phyloP scores from a whole-genome alignment of 1,139 yeast species.

The Tardiomyces blankii region DNA sequence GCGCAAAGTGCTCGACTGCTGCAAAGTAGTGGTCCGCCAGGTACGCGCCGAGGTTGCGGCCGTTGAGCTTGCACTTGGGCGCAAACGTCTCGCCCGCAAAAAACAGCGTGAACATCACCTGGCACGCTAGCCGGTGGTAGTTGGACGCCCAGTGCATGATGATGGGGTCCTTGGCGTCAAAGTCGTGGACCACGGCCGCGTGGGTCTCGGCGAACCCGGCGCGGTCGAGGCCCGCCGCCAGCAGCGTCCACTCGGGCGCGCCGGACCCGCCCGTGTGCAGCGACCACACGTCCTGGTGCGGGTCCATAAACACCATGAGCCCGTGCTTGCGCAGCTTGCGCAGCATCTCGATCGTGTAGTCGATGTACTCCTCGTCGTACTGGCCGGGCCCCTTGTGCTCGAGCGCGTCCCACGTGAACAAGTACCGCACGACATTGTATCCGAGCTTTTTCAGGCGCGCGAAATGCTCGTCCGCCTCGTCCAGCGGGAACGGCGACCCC shows the following conservation, averaged over 20 bases:
- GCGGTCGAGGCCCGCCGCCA: slow-evolving; percentile 79
- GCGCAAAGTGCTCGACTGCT: slow-evolving; percentile 47
- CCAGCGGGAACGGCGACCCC: slow-evolving; percentile 66
- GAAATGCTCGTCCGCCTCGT: slow-evolving; percentile 60
- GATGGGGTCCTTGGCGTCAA: slow-evolving; percentile 6
- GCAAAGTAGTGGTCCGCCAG: slow-evolving; percentile 53
- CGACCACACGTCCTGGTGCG: slow-evolving; percentile 93
- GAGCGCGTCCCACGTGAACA: slow-evolving; percentile 86
- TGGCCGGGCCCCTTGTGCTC: slow-evolving; percentile 83
- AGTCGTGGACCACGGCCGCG: slow-evolving; percentile 13
- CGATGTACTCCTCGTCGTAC: slow-evolving; percentile 69
- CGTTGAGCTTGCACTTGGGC: slow-evolving; percentile 61
- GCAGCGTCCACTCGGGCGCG: slow-evolving; percentile 85
- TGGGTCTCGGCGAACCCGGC: slow-evolving; percentile 36
- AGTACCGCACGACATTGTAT: slow-evolving; percentile 54
- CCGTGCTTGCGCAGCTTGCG: slow-evolving; percentile 52
- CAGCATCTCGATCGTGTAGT: slow-evolving; percentile 55
- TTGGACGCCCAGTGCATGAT: slow-evolving; percentile 90
- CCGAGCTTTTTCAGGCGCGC: slow-evolving; percentile 66
- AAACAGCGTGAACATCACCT: slow-evolving; percentile 76
- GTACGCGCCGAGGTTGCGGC: slow-evolving; percentile 65
- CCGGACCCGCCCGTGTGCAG: slow-evolving; percentile 83
- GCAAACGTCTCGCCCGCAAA: slow-evolving; percentile 63
- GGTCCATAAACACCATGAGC: slow-evolving; percentile 67
- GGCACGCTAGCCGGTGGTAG: slow-evolving; percentile 60